These are phyloP conservation scores for Phlyctochytrium planicorne DNA, from an alignment of 192 early-diverging fungal species.

Conservation along the genomic window DNA sequence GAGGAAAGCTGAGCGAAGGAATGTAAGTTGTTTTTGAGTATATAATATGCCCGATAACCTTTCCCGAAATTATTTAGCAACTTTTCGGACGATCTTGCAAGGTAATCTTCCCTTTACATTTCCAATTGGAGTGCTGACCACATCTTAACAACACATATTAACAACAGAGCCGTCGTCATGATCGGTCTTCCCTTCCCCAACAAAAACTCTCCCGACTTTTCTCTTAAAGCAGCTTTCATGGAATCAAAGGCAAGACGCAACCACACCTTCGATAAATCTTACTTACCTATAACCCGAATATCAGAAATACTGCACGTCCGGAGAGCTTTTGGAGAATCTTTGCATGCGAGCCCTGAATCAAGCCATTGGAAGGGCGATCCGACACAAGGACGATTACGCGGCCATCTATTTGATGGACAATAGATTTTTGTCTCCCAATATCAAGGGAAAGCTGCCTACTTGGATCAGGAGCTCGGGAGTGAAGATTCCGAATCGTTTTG, in stretches of 20 bases:
- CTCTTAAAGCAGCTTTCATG: conserved; percentile 71
- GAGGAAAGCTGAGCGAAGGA: conserved; percentile 89
- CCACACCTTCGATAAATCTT: too few relatives aligned
- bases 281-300: not conserved
- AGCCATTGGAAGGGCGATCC: conserved; percentile 87
- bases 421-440: conserved; percentile 51
- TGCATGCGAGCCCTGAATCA: conserved; percentile 95
- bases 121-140: not conserved
- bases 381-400: conserved; percentile 86
- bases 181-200: conserved; percentile 88
- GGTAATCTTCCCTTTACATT: conserved; percentile 17
- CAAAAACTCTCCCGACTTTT: conserved; percentile 69
- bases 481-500: conserved; percentile 25
- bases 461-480: conserved; percentile 66
- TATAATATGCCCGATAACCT: not conserved
- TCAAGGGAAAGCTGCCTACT: conserved; percentile 66
- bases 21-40: conserved; percentile 54
- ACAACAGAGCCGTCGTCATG: conserved; percentile 75
- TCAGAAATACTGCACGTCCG: conserved; percentile 23
- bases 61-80: conserved; percentile 28
- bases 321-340: conserved; percentile 84
- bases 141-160: conserved; percentile 9
- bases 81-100: conserved; percentile 82
- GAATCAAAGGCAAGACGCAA: conserved; percentile 17
- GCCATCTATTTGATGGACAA: conserved; percentile 79